Conservation (phyloP, 2,329 filamentous ascomycete species). For the Escovopsis sp. region DNA sequence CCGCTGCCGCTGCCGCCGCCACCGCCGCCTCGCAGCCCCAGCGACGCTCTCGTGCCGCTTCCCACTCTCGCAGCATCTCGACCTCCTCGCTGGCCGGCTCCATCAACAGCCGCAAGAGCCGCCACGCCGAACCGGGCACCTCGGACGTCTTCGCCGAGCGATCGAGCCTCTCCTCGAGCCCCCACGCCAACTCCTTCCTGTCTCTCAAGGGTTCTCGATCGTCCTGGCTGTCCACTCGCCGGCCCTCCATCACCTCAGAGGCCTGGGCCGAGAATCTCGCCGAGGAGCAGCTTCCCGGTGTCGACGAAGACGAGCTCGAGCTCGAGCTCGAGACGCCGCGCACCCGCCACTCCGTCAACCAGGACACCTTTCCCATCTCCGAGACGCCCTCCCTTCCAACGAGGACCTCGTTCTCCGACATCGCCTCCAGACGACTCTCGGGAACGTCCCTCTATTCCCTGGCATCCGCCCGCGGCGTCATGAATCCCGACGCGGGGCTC, state of each 20-base stretch:
- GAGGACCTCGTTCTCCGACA: constrained; percentile 34
- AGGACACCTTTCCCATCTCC: constrained; percentile 14
- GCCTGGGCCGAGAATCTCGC: constrained; percentile 24
- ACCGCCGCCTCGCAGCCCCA: constrained; percentile 1
- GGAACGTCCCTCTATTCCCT: constrained; percentile 60
- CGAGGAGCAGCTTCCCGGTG: constrained; percentile 26
- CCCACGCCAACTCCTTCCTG: constrained; percentile 30
- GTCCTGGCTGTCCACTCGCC: constrained; percentile 25
- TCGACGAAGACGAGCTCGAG: constrained; percentile 15
- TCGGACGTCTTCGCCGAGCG: constrained; percentile 42
- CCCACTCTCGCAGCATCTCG: constrained; percentile 26
- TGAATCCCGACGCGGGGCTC: constrained; percentile 34
- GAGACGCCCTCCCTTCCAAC: constrained; percentile 25
- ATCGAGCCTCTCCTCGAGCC: constrained; percentile 47
- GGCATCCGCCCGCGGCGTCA: constrained; percentile 36
- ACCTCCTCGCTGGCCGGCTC: constrained; percentile 22
- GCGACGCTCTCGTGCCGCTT: constrained; percentile 6
- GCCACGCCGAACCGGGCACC: constrained; percentile 44
- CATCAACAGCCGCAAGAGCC: constrained; percentile 35
- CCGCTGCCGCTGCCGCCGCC: background rate
- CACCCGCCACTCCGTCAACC: constrained; percentile 20
- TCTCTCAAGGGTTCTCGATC: constrained; percentile 28
- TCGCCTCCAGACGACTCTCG: constrained; percentile 51
- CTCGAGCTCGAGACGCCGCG: constrained; percentile 32
- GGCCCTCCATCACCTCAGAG: constrained; percentile 29